Percentiles rank a stretch among this genome's conserved stretches.
Evolutionary conservation across 2,329 filamentous ascomycete genomes (phyloP).

Genomic region (Capronia epimyces): DNA sequence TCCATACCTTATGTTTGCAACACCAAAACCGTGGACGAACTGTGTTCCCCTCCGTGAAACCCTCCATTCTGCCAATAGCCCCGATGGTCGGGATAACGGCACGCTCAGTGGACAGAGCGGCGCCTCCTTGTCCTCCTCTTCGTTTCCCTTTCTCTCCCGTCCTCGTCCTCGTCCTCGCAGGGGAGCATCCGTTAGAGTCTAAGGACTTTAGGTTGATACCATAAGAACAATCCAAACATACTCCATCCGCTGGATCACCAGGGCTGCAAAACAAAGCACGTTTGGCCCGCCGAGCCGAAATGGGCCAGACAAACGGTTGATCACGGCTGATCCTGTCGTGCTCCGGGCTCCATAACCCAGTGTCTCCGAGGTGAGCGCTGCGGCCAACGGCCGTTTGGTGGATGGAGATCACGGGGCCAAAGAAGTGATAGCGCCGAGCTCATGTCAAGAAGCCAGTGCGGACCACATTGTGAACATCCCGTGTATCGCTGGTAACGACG

Average conservation of each 20-base stretch:
- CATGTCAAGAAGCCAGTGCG: not conserved
- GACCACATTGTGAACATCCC: not conserved
- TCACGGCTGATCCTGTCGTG: constrained; percentile 3
- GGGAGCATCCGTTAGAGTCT: not conserved
- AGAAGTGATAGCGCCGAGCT: not conserved
- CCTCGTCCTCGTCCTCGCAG: not conserved
- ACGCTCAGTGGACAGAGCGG: not conserved
- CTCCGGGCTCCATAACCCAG: not conserved
- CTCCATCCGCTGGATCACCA: too few species aligned
- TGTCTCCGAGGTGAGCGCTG: not conserved
- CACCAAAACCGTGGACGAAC: not conserved
- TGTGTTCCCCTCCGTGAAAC: not conserved
- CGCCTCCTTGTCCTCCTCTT: not conserved
- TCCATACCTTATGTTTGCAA: not conserved
- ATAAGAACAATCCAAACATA: not conserved
- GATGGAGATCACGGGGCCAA: not conserved
- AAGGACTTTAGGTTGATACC: not conserved
- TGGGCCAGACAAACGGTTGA: too few species aligned
- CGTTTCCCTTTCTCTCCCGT: not conserved
- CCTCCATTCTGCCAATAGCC: not conserved
- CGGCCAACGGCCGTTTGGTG: not conserved
- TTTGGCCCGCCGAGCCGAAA: too few species aligned
- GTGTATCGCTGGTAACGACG: constrained; percentile 6
- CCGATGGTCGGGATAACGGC: not conserved
- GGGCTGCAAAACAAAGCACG: too few species aligned